phyloP scores from a whole-genome alignment of 345 rosid genomes.

The Heritiera fomes region DNA sequence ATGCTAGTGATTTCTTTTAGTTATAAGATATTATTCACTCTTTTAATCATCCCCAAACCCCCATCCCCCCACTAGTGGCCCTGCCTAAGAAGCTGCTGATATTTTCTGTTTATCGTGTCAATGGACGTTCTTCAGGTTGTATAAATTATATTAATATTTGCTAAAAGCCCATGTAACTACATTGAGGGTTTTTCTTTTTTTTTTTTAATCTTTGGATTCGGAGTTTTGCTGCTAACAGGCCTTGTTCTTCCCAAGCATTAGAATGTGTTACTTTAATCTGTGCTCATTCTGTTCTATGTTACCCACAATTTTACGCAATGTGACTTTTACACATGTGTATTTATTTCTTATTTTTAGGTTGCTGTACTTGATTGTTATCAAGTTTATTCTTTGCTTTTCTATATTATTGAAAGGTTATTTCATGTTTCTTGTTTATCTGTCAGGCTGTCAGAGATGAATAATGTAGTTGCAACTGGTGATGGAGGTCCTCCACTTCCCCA shows the following conservation, averaged over 20 bases:
- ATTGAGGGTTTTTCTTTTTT: not conserved
- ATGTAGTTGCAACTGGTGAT: conserved; percentile 34
- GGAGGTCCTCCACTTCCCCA: conserved; percentile 39
- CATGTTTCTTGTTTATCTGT: conserved; percentile 20
- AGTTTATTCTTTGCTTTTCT: not conserved
- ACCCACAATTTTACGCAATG: not conserved
- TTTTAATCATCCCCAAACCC: not conserved
- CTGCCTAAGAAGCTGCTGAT: conserved; percentile 1
- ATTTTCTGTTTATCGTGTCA: not conserved
- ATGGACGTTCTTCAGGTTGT: not conserved
- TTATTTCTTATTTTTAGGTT: not conserved
- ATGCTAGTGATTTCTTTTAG: not conserved
- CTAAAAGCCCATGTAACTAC: not conserved
- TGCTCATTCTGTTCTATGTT: not conserved
- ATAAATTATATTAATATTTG: not conserved
- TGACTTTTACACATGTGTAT: not conserved
- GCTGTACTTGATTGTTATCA: not conserved
- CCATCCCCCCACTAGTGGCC: not conserved
- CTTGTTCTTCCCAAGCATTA: not conserved
- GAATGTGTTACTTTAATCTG: not conserved
- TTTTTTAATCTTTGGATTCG: not conserved
- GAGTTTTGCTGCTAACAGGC: not conserved
- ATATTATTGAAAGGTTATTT: not conserved
- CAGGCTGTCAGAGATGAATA: conserved; percentile 37
- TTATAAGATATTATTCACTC: not conserved